Base-by-base conservation (phyloP, 164 flowering plant genomes). In the Magnolia kwangsiensis region DNA sequence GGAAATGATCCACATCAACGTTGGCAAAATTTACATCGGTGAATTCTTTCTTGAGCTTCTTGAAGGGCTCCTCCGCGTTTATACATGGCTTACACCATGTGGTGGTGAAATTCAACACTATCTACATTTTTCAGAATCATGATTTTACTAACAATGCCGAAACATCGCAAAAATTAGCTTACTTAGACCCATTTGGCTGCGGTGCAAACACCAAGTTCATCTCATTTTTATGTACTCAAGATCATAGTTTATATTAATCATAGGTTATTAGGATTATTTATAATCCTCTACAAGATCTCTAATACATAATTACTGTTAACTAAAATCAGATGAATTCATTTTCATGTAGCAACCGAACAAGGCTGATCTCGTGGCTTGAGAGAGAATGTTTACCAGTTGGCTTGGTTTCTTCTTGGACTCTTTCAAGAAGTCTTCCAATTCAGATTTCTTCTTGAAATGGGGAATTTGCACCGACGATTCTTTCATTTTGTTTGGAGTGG, bases 31-130 rank as follows among this genome's bases (percentile, higher is more conserved):
- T 67, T 37, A 67, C 71, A 31, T 67, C 50, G 13, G 0, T 11
- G 71, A 27, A 16, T 3, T 27, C n/a, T 16, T 31, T 7, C 3
- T 1, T 9, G 1, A 67, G 50, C 8, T 67, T 16, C 37, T 16
- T 1, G 3, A 67, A 29, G 1, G 0, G 16, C 7, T 3, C 8
- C 11, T 67, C 50, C 6, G 71, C 71, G 0, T 29, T 10, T 7
- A 0, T 11, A 29, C 71, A 67, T 18, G 71, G 50, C 14, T 31
- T 1, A 20, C 71, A 67, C 71, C 71, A 67, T 67, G 45, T 67
- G 27, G 71, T 67, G 7, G 71, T 67, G 71, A 67, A 67, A 67
- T 67, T 31, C 19, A 67, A 14, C 20, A 67, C 71, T 18, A 67
- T 29, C 71, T 67, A 23, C 49, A 27, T 11, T 27, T n/a, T 21